Conservation (phyloP, 768 basidiomycete genomes). For the Auricularia heimuer region DNA sequence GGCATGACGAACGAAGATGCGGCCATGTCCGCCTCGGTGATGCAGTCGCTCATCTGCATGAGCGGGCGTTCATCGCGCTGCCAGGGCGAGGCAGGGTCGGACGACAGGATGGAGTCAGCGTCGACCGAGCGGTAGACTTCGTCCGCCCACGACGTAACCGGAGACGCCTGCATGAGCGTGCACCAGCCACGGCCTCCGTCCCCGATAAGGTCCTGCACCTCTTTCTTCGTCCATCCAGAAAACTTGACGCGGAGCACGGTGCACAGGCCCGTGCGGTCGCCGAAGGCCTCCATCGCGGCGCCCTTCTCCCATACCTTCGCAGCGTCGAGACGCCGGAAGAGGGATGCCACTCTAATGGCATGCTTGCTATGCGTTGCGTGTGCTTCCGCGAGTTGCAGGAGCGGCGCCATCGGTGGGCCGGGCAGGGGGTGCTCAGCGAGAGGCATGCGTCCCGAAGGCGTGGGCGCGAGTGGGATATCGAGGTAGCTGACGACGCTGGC, state of each 20-base stretch:
- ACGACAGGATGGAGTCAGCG: constrained; percentile 18
- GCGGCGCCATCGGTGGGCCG: constrained; percentile 12
- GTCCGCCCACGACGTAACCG: constrained; percentile 5
- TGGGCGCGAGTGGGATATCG: constrained; percentile 68
- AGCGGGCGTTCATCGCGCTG: constrained; percentile 13
- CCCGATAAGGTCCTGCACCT: constrained; percentile 59
- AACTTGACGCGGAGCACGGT: constrained; percentile 62
- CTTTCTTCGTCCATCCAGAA: constrained; percentile 57
- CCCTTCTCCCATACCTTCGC: constrained; percentile 58
- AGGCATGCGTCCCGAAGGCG: constrained; percentile 57
- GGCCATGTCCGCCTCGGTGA: constrained; percentile 13
- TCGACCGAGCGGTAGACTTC: constrained; percentile 19
- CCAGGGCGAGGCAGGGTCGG: constrained; percentile 18
- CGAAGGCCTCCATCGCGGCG: constrained; percentile 53
- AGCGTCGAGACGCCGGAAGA: constrained; percentile 64
- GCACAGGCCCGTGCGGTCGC: constrained; percentile 46
- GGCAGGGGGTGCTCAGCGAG: constrained; percentile 27
- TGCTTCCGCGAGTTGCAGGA: constrained; percentile 38
- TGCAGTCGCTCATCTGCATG: neutral
- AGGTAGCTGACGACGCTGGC: constrained; percentile 50
- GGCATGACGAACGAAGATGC: constrained; percentile 67
- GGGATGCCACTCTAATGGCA: constrained; percentile 49
- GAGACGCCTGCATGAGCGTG: constrained; percentile 45
- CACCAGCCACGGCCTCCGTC: constrained; percentile 71
- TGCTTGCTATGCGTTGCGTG: constrained; percentile 49